Conservation (phyloP, 108 stramenopile species). For the Nitzschia putrida region DNA sequence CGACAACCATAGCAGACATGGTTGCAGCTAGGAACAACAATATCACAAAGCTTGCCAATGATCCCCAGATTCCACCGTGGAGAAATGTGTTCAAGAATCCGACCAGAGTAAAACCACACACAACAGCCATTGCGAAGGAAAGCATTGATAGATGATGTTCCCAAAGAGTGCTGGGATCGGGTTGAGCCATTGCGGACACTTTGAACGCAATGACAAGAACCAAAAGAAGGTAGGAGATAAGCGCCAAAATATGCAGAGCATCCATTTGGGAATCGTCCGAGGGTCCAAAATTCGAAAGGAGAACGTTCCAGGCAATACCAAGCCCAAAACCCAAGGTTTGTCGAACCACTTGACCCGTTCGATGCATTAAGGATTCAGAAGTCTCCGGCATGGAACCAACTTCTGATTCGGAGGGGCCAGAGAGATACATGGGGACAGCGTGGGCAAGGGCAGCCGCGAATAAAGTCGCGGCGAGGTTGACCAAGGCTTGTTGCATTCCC, state of each 20-base stretch:
- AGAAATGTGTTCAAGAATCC: conserved; percentile 7
- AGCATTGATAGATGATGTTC: conserved; percentile 13
- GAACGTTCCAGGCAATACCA: conserved; percentile 32
- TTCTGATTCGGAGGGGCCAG: background rate
- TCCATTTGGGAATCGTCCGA: conserved; percentile 5
- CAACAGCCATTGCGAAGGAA: conserved; percentile 23
- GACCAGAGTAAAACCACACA: conserved; percentile 27
- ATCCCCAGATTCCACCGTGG: conserved; percentile 6
- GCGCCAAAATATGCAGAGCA: conserved; percentile 15
- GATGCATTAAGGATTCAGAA: background rate
- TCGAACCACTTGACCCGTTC: conserved; percentile 9
- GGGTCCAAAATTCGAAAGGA: conserved; percentile 13
- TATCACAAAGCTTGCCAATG: conserved; percentile 4
- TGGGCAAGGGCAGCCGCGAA: conserved; percentile 23
- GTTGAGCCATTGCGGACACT: conserved; percentile 16
- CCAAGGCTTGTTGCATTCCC: conserved; percentile 11
- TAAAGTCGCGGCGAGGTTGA: conserved; percentile 22
- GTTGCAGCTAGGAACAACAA: conserved; percentile 7
- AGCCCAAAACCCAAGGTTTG: conserved; percentile 28
- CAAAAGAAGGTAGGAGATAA: conserved; percentile 7
- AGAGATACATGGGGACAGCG: background rate
- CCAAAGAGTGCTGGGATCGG: conserved; percentile 15
- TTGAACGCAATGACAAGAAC: conserved; percentile 25
- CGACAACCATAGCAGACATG: conserved; percentile 14
- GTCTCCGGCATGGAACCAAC: background rate